A percentile compares a stretch with the other conserved stretches of the same genome.
Evolutionary conservation across 352 stramenopile genomes (phyloP).

Genomic region (Phytopythium montanum): DNA sequence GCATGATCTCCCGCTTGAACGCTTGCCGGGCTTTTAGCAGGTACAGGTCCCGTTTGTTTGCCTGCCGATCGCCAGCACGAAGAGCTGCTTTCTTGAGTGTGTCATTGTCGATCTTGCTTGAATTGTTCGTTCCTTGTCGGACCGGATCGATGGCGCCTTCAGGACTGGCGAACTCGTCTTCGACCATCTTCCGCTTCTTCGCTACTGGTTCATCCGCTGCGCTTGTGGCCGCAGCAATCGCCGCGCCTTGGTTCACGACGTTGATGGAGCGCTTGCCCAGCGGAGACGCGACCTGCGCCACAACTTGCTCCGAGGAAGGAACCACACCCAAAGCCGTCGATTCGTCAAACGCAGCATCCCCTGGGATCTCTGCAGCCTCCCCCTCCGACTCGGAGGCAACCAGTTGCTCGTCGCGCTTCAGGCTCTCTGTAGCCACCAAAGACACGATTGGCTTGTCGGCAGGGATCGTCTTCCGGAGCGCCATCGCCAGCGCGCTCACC

Average conservation of each 20-base stretch:
- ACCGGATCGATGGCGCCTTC: not conserved
- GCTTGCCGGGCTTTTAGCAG: slow-evolving; percentile 17
- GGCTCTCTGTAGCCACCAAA: not conserved
- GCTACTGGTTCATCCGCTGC: not conserved
- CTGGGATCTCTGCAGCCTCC: not conserved
- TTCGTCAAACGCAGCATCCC: not conserved
- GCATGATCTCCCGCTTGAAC: slow-evolving; percentile 26
- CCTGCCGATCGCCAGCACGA: not conserved
- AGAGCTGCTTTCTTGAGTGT: not conserved
- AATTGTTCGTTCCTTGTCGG: not conserved
- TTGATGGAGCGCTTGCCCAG: not conserved
- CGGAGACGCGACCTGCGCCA: not conserved
- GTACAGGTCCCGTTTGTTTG: slow-evolving; percentile 14
- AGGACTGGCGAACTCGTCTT: not conserved
- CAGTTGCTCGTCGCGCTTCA: not conserved
- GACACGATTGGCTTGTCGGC: not conserved
- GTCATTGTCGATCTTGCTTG: not conserved
- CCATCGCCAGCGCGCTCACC: not conserved
- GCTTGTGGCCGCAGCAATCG: not conserved
- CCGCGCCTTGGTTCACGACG: not conserved
- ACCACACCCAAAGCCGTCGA: not conserved
- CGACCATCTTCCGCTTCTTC: slow-evolving; percentile 5
- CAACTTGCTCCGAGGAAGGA: not conserved
- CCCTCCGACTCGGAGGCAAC: not conserved
- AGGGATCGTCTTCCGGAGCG: not conserved